These are phyloP conservation scores for Podaxis sp. DNA, from an alignment of 768 basidiomycete genomes.

Conservation along the genomic window DNA sequence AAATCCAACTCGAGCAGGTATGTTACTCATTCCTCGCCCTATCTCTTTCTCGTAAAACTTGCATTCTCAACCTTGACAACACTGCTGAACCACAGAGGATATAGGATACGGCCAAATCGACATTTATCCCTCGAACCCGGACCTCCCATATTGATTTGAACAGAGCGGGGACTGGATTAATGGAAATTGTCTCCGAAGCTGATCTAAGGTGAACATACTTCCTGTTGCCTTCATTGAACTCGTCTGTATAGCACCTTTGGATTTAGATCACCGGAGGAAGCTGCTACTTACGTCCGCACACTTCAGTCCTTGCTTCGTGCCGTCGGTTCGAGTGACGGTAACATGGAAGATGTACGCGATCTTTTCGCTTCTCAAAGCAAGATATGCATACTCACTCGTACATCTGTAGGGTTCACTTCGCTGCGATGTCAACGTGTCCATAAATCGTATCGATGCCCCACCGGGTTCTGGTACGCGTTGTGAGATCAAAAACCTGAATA, in stretches of 20 bases:
- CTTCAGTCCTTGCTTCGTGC: conserved; percentile 81
- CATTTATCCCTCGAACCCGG: conserved; percentile 48
- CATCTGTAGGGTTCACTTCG: conserved; percentile 79
- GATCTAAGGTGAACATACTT: conserved; percentile 64
- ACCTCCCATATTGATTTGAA: conserved; percentile 81
- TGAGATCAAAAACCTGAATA: conserved; percentile 97
- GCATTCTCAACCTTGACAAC: neutral
- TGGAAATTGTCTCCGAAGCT: conserved; percentile 96
- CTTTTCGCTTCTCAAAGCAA: neutral
- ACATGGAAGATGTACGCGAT: conserved; percentile 88
- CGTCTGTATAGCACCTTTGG: conserved; percentile 25
- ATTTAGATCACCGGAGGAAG: conserved; percentile 79
- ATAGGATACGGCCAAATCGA: conserved; percentile 92
- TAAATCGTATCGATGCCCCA: conserved; percentile 62
- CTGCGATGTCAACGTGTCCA: conserved; percentile 94
- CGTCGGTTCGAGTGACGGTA: conserved; percentile 88
- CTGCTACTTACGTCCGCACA: conserved; percentile 79
- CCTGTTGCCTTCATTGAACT: neutral
- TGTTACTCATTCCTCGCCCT: conserved; percentile 14
- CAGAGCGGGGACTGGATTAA: conserved; percentile 82
- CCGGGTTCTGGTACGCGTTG: conserved; percentile 71
- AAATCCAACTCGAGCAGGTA: conserved; percentile 96
- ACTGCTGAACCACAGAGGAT: neutral
- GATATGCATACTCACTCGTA: neutral
- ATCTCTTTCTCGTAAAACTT: neutral